Evolutionary conservation across 345 rosid genomes (phyloP).

Genomic region (Lumnitzera racemosa): DNA sequence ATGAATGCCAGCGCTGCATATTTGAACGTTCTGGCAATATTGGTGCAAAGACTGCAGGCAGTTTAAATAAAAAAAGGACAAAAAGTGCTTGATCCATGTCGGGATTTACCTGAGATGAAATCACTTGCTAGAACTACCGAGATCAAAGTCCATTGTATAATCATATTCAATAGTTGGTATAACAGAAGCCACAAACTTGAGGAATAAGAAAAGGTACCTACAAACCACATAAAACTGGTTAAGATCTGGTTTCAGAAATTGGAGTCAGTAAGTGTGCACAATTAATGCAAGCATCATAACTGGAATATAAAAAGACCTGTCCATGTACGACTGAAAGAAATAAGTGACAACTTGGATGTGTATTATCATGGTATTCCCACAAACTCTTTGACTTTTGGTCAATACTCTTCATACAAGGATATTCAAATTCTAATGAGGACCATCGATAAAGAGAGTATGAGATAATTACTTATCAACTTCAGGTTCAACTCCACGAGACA

Average conservation of each 20-base stretch:
- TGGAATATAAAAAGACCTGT: not conserved
- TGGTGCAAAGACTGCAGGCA: too few species aligned
- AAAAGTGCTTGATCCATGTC: not conserved
- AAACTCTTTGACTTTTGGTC: too few species aligned
- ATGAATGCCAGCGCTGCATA: too few species aligned
- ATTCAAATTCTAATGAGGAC: not conserved
- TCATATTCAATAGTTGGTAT: slow-evolving; percentile 94
- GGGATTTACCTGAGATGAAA: slow-evolving; percentile 5
- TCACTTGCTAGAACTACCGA: slow-evolving; percentile 79
- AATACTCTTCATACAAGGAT: not conserved
- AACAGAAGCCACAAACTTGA: slow-evolving; percentile 88
- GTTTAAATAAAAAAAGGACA: too few species aligned
- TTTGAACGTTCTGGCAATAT: too few species aligned
- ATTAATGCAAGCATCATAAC: not conserved
- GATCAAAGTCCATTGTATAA: slow-evolving; percentile 93
- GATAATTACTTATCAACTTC: slow-evolving; percentile 86
- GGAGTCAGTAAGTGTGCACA: not conserved
- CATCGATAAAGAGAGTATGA: not conserved
- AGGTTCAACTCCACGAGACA: slow-evolving; percentile 97
- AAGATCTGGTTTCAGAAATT: slow-evolving; percentile 2
- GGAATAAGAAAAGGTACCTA: slow-evolving; percentile 89
- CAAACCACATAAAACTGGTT: not conserved
- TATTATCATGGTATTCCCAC: too few species aligned
- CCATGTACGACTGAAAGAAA: too few species aligned
- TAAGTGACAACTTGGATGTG: too few species aligned